Percentiles rank a stretch among this genome's conserved stretches.
Evolutionary conservation across 2,329 filamentous ascomycete species (phyloP).

Genomic region (Raffaelea albimanens): DNA sequence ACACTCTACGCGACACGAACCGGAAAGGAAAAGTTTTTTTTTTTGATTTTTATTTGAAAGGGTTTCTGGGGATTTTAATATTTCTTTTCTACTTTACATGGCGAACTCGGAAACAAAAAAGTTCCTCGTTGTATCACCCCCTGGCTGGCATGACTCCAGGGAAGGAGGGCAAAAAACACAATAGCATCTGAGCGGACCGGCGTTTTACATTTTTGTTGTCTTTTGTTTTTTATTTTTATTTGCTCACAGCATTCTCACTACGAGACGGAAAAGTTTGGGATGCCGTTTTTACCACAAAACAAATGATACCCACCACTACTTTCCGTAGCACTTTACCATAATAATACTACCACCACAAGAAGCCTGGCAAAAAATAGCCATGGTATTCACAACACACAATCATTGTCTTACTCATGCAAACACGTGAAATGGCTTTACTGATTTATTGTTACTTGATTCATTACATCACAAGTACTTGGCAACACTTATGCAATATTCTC

Average conservation of each 20-base stretch:
- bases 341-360: not conserved
- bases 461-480: not conserved
- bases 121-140: not conserved
- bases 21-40: slow-evolving; percentile 2
- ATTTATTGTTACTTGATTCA: not conserved
- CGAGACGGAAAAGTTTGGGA: no score
- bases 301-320: not conserved
- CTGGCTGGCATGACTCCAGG: slow-evolving; percentile 11
- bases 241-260: no score
- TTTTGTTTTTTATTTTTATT: not conserved
- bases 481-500: no score
- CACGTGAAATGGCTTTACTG: not conserved
- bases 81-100: not conserved
- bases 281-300: not conserved
- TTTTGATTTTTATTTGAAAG: not conserved
- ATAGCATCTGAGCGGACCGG: not conserved
- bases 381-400: no score
- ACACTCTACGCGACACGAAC: not conserved
- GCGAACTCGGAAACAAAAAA: not conserved
- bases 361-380: no score
- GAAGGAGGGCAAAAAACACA: slow-evolving; percentile 2
- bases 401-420: no score
- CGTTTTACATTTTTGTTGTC: not conserved
- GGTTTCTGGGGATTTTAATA: not conserved
- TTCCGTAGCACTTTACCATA: not conserved